A percentile compares a stretch with the other conserved stretches of the same genome.
phyloP scores from a whole-genome alignment of 768 basidiomycete species.

The Rhizopogon roseolus region DNA sequence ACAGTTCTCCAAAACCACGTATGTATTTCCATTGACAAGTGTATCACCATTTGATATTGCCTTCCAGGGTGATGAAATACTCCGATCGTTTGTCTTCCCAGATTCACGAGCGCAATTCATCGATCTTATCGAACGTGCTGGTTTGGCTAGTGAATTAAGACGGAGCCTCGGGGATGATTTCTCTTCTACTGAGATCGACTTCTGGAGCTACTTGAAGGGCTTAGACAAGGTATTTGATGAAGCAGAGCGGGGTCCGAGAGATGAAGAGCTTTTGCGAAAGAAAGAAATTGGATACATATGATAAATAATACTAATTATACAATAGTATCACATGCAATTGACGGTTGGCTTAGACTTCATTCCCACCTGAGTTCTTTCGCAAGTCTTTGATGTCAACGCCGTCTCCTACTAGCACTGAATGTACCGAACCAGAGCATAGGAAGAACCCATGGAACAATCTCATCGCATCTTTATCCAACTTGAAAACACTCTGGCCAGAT shows the following conservation, averaged over 20 bases:
- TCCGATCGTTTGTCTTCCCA: constrained; percentile 64
- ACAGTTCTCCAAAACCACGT: constrained; percentile 58
- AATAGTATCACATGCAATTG: too few relatives aligned
- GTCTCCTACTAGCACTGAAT: neutral
- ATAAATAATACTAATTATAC: too few relatives aligned
- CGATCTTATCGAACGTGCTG: constrained; percentile 45
- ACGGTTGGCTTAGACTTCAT: too few relatives aligned
- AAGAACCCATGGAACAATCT: neutral
- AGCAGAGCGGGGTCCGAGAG: neutral
- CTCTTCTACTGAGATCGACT: constrained; percentile 46
- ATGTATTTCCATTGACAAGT: constrained; percentile 22
- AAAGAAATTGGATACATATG: too few relatives aligned
- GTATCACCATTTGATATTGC: constrained; percentile 7
- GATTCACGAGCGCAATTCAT: constrained; percentile 69
- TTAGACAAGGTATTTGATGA: neutral
- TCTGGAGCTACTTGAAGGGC: constrained; percentile 57
- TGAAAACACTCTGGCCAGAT: constrained; percentile 13
- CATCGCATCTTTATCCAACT: constrained; percentile 11
- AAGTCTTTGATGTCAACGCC: neutral
- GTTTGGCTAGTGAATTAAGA: constrained; percentile 31
- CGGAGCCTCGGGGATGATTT: constrained; percentile 18
- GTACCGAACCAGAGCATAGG: constrained; percentile 1
- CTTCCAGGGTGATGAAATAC: constrained; percentile 48
- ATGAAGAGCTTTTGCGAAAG: neutral
- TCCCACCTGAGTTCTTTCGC: neutral